A percentile compares a stretch with the other conserved stretches of the same genome.
These are phyloP conservation scores for Yamadazyma scolyti DNA, from an alignment of 805 yeast genomes.

Conservation along the genomic window DNA sequence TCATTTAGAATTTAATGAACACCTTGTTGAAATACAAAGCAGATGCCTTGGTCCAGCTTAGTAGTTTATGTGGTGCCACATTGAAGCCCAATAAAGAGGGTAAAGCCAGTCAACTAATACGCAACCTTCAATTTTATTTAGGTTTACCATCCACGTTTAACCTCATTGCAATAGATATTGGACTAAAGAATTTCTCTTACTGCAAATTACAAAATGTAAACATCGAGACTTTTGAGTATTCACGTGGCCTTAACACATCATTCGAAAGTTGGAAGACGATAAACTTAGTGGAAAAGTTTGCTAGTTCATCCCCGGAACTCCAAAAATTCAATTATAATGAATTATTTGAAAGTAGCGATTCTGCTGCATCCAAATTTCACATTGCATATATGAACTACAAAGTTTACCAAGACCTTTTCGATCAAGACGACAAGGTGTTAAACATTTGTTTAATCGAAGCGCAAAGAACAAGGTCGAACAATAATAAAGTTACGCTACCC, in stretches of 20 bases:
- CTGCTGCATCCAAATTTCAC: constrained; percentile 4
- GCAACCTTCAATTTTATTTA: constrained; percentile 6
- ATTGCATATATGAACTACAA: constrained; percentile 12
- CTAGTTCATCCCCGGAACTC: constrained; percentile 4
- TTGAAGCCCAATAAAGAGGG: constrained; percentile 13
- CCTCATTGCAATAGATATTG: constrained; percentile 34
- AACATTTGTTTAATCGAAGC: constrained; percentile 31
- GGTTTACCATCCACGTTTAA: constrained; percentile 10
- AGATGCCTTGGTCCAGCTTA: constrained; percentile 8
- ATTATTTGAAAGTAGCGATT: constrained; percentile 4
- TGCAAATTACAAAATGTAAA: constrained; percentile 17
- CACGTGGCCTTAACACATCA: neutral
- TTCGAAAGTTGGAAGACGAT: constrained; percentile 13
- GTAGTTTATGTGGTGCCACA: constrained; percentile 18
- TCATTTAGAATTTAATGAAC: no score
- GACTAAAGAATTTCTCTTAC: constrained; percentile 39
- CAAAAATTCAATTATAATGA: constrained; percentile 4
- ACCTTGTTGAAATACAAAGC: constrained; percentile 3
- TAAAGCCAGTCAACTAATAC: constrained; percentile 5
- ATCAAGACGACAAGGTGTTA: constrained; percentile 11
- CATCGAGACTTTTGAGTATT: constrained; percentile 8
- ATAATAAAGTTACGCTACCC: constrained; percentile 33
- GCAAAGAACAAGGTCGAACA: constrained; percentile 36
- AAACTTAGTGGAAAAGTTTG: constrained; percentile 10
- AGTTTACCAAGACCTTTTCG: constrained; percentile 16